These are phyloP conservation scores for Blastocystis sp. DNA, from an alignment of 352 stramenopile genomes.

Conservation along the genomic window DNA sequence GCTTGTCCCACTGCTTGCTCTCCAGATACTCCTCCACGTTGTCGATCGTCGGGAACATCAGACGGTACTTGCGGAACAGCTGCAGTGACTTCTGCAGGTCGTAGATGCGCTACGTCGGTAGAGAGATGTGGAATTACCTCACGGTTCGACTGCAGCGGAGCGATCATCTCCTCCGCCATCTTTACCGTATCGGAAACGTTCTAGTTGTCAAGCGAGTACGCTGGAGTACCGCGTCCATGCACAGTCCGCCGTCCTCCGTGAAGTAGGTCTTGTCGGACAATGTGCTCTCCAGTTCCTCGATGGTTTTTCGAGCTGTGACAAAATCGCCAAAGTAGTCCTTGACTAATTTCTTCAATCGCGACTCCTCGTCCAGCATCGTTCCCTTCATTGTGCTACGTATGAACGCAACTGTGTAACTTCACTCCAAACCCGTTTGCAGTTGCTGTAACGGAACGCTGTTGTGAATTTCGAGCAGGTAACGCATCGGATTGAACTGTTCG, in stretches of 20 bases:
- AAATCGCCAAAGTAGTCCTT: slow-evolving; percentile 55
- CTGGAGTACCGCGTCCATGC: neutral
- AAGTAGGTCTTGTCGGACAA: slow-evolving; percentile 22
- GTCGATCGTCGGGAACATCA: slow-evolving; percentile 47
- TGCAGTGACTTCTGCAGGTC: slow-evolving; percentile 32
- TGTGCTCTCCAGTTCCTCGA: slow-evolving; percentile 25
- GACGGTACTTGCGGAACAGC: slow-evolving; percentile 24
- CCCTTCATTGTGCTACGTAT: slow-evolving; percentile 25
- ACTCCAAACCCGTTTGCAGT: slow-evolving; percentile 14
- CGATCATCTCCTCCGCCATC: slow-evolving; percentile 41
- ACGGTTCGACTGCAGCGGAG: slow-evolving; percentile 45
- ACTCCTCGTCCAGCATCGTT: slow-evolving; percentile 32
- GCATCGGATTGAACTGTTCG: slow-evolving; percentile 51
- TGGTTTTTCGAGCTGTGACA: slow-evolving; percentile 40
- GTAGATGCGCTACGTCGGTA: slow-evolving; percentile 19
- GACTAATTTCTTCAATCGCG: slow-evolving; percentile 42
- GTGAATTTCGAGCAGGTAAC: slow-evolving; percentile 42
- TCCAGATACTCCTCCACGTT: slow-evolving; percentile 31
- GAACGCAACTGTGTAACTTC: neutral
- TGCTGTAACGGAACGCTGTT: neutral
- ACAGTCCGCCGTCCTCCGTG: neutral
- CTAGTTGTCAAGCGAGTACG: neutral
- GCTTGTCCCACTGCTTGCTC: slow-evolving; percentile 39
- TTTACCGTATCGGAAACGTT: neutral
- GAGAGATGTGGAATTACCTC: neutral